Evolutionary conservation across 352 stramenopile genomes (phyloP), one percentile per base, ranked within the genome.

Genomic region (Pythium rhizo-oryzae): DNA sequence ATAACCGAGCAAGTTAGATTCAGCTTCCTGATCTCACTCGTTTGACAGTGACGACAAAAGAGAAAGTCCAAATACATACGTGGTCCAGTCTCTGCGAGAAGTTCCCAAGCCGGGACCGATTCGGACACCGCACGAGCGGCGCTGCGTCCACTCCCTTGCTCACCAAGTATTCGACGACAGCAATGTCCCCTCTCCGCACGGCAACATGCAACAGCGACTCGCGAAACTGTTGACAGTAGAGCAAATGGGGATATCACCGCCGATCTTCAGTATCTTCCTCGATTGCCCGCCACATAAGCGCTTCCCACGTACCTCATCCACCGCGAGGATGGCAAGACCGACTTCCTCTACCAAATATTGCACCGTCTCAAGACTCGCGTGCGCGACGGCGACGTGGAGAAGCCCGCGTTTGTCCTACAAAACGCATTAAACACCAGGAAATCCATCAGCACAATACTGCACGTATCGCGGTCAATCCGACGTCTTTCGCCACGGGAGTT

Each of bases 161-260:
- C 0, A 65, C 1, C 21, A 70, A 50, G 28, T 51, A 70, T 24
- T 60, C 25, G 47, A 70, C 30, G 21, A 65, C 12, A 6, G 11
- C 12, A 12, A 61, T 6, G 11, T 65, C 47, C 0, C 64, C 49
- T 23, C 46, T 18, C 0, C 49, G 56, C 0, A 61, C 56, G 2
- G 64, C 64, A 25, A 65, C 64, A 39, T 70, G 64, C 21, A 70
- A 12, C 15, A 65, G 19, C 4, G 64, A 61, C 49, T 70, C 56
- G 39, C 49, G 23, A 28, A 28, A 30, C 64, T 70, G 23, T n/a
- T 6, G n/a, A 54, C 21, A 44, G 16, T 12, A 23, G 3, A 35
- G 12, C 28, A 35, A 56, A 1, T 4, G 19, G n/a, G n/a, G n/a
- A n/a, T n/a, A n/a, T n/a, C n/a, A n/a, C n/a, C n/a, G n/a, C n/a